Base-by-base conservation (phyloP, 2,329 filamentous ascomycete species). In the Endocalyx cinctus region DNA sequence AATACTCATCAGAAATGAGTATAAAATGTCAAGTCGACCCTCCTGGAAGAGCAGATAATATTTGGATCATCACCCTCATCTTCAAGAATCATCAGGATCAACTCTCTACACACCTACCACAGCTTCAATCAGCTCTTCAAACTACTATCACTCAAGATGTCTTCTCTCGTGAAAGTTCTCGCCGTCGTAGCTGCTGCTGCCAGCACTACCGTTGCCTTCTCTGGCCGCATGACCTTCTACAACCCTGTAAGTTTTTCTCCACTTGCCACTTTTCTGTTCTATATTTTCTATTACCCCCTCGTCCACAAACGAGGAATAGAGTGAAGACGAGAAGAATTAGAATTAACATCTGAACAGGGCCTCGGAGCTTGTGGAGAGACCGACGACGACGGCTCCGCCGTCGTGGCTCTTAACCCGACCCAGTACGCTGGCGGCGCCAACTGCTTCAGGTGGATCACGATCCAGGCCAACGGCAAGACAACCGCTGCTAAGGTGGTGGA, bases 221-320 rank as follows among this genome's bases (percentile, higher is more conserved):
- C 34, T 6, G 51, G 51, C 4, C 42, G 50, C 17, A 52, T 54
- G 51, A 54, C 50, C 13, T 51, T 31, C 12, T 54, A 38, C 31
- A 11, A 25, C 4, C 46, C 50, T 1, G 20, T 23, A 23, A 23
- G 20, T 23, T 23, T 15, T 32, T 7, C 30, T 26, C 13, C 14
- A 8, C 14, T 13, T 25, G 19, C 13, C 11, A 5, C n/a, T n/a
- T 23, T 10, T 26, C 20, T 32, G 11, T 15, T 25, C 20, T 13
- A 8, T 11, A 8, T 25, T 4, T 23, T n/a, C 20, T n/a, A 23
- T 23, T 23, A 8, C 20, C 20, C 20, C 20, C 20, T n/a, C 20
- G 8, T n/a, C 20, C 20, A 23, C 20, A 8, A 23, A 23, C 6
- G 7, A 13, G 27, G 12, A n/a, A n/a, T n/a, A n/a, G n/a, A n/a